Percentiles rank a stretch among this genome's conserved stretches.
Evolutionary conservation across 805 yeast species (phyloP).

Genomic region (Naumovozyma castellii): DNA sequence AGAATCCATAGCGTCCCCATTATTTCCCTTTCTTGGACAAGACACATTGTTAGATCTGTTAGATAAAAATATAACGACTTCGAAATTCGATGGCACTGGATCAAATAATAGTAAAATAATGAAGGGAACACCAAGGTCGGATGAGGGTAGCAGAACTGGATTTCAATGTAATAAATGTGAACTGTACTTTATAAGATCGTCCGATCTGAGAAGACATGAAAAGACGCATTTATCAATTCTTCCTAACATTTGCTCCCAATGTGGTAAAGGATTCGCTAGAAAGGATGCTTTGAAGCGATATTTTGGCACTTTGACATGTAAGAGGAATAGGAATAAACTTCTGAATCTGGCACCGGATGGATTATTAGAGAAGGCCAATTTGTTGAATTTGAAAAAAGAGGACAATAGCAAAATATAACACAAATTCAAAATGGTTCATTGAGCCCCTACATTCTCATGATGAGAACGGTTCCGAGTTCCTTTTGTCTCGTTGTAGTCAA

Average conservation of each 20-base stretch:
- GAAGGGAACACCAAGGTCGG: conserved; percentile 3
- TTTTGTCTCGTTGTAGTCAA: too few relatives aligned
- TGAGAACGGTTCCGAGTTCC: too few relatives aligned
- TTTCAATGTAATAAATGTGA: conserved; percentile 50
- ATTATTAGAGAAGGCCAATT: conserved; percentile 15
- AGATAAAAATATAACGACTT: background rate
- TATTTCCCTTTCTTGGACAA: background rate
- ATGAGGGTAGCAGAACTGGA: conserved; percentile 21
- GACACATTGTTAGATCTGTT: background rate
- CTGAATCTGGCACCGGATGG: conserved; percentile 25
- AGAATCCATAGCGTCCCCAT: background rate
- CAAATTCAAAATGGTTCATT: too few relatives aligned
- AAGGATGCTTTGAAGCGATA: conserved; percentile 75
- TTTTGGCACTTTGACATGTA: conserved; percentile 63
- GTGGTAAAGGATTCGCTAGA: conserved; percentile 77
- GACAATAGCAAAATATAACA: background rate
- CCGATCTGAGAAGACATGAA: conserved; percentile 65
- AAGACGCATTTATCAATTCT: conserved; percentile 60
- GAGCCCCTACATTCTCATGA: too few relatives aligned
- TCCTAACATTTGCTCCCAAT: conserved; percentile 63
- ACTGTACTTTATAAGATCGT: conserved; percentile 53
- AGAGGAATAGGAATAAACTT: conserved; percentile 52
- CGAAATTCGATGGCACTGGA: background rate
- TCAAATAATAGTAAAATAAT: background rate
- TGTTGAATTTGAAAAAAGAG: background rate